These are phyloP conservation scores for Aegilops umbellulata DNA, from an alignment of 176 grass and related monocot species.

Conservation along the genomic window DNA sequence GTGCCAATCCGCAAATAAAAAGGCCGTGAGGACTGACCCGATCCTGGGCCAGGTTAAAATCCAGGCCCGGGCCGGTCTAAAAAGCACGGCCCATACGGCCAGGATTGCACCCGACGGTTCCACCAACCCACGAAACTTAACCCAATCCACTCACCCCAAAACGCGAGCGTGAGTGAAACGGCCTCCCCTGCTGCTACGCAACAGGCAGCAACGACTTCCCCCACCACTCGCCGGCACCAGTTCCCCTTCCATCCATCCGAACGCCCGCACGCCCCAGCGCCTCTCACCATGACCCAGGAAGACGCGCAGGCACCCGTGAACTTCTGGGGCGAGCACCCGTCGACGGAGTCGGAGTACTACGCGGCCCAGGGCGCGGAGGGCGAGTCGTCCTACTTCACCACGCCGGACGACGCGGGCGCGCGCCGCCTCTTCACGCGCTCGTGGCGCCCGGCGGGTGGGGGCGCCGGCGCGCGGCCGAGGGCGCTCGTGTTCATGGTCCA, in stretches of 20 bases:
- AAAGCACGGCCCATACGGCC: no score
- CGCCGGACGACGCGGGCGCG: constrained; percentile 21
- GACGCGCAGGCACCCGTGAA: not conserved
- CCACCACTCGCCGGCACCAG: constrained; percentile 11
- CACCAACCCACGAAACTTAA: not conserved
- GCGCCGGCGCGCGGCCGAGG: constrained; percentile 3
- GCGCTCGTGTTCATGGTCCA: constrained; percentile 90
- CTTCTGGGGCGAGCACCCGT: constrained; percentile 81
- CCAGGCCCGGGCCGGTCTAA: no score
- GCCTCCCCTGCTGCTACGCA: constrained; percentile 31
- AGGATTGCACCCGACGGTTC: not conserved
- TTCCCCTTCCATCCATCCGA: constrained; percentile 5
- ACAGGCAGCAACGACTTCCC: constrained; percentile 25
- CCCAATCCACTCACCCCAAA: not conserved
- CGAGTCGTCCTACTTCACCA: constrained; percentile 47
- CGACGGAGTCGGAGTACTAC: constrained; percentile 69
- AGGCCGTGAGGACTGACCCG: no score
- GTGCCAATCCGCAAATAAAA: no score
- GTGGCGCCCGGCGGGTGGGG: constrained; percentile 40
- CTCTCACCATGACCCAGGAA: constrained; percentile 31
- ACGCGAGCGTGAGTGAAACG: not conserved
- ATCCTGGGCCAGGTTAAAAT: no score
- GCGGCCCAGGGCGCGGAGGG: constrained; percentile 54
- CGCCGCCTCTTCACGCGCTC: constrained; percentile 68
- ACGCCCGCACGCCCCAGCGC: not conserved